Evolutionary conservation across 306 rosid species (phyloP).

Genomic region (Vachellia pachyceras): DNA sequence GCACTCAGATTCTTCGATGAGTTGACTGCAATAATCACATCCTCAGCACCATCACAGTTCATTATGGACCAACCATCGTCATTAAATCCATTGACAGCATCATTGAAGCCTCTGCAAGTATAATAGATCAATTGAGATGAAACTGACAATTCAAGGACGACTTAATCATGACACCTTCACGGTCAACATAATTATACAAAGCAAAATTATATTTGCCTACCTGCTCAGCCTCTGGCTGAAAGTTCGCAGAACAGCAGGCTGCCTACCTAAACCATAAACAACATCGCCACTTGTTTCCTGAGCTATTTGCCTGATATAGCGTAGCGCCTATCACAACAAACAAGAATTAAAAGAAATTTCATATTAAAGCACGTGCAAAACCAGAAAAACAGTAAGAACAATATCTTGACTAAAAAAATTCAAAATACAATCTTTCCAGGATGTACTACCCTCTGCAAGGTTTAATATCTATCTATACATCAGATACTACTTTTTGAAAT

Average conservation of each 20-base stretch:
- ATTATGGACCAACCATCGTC: conserved; percentile 94
- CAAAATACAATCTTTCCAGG: too few relatives aligned
- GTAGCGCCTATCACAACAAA: conserved; percentile 68
- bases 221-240: conserved; percentile 97
- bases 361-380: conserved; percentile 7
- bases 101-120: conserved; percentile 84
- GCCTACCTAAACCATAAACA: conserved; percentile 93
- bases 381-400: too few relatives aligned
- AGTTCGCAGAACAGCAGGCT: conserved; percentile 93
- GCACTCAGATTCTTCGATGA: conserved; percentile 74
- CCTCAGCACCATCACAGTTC: conserved; percentile 88
- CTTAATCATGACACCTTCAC: not conserved
- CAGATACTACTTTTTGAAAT: not conserved
- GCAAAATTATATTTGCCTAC: conserved; percentile 39
- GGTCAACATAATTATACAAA: not conserved
- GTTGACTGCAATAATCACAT: conserved; percentile 81
- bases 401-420: too few relatives aligned
- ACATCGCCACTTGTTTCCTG: conserved; percentile 97
- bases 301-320: conserved; percentile 90
- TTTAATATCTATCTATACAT: too few relatives aligned
- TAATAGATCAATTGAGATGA: conserved; percentile 7
- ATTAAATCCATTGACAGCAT: conserved; percentile 94
- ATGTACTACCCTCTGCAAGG: too few relatives aligned
- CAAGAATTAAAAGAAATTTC: conserved; percentile 33
- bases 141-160: not conserved